Evolutionary conservation across 495 filamentous ascomycete species (phyloP), one percentile per base, ranked within the genome.

Genomic region (Xeromyces bisporus): DNA sequence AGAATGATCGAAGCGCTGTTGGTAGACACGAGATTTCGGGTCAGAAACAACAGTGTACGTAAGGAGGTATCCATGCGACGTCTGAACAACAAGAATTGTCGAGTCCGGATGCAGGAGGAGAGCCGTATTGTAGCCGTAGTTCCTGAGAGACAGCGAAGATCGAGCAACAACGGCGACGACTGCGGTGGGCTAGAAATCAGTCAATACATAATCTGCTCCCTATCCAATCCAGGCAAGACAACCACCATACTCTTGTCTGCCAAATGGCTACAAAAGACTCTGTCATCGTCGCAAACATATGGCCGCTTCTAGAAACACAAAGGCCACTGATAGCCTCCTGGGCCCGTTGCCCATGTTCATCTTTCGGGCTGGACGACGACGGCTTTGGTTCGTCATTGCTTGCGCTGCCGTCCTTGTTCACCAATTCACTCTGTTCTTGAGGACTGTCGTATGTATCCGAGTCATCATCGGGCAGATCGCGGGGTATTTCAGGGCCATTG

Each of bases 11-110:
- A 86, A 85, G 26, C 73, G 67, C 24, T 83, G 77, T 43, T 76
- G 78, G 49, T 93, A 99, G 13, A 96, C 82, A 34, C 73, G 67
- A 10, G 78, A 71, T 23, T 77, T 70, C 15, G 80, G 67, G 44
- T 94, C 87, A 6, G 75, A 79, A n/a, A 80, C 75, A 15, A 99
- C 62, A 0, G 86, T 80, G 47, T 96, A 99, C 15, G 84, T 99
- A 36, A 99, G 84, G 15, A 99, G 68, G 40, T 79, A 96, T 30
- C 86, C 85, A 29, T 78, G 56, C 21, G 70, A 66, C 2, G 91
- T 96, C 42, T 93, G 85, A n/a, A 93, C 72, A 26, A 92, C 82
- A 29, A 93, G 71, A 24, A 94, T 89, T 28, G 77, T 74, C 14
- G 81, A 84, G 51, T 96, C 89, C 0, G 91, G 91, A 33, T 85